Conservation (phyloP, 306 rosid genomes). For the Carpinus viminea region DNA sequence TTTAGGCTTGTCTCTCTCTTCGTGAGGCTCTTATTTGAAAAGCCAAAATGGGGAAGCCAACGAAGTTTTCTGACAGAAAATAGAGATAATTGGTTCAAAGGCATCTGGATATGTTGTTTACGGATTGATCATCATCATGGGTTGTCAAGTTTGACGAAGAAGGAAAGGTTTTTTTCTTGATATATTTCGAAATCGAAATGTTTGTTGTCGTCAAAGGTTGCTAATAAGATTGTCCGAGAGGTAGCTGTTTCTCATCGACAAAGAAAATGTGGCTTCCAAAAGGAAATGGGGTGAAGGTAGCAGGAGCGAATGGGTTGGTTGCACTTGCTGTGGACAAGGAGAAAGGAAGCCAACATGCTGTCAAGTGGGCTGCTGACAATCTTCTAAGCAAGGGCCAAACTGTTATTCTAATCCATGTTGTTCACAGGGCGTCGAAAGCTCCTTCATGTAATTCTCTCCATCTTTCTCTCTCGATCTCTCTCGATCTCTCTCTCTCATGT, state of each 20-base stretch:
- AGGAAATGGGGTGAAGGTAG: constrained; percentile 30
- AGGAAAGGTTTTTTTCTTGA: background rate
- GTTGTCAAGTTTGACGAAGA: background rate
- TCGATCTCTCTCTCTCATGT: background rate
- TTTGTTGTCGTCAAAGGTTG: background rate
- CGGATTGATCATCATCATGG: background rate
- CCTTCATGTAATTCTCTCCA: constrained; percentile 33
- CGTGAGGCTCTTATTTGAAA: constrained; percentile 17
- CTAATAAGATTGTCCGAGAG: background rate
- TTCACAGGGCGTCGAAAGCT: constrained; percentile 35
- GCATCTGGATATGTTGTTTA: background rate
- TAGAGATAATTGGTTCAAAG: background rate
- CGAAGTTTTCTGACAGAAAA: background rate
- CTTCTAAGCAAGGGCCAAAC: constrained; percentile 66
- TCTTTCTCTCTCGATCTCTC: background rate
- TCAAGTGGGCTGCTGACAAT: constrained; percentile 84
- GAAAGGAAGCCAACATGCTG: constrained; percentile 79
- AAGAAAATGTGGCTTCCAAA: constrained; percentile 54
- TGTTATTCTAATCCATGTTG: constrained; percentile 70
- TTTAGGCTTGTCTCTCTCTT: background rate
- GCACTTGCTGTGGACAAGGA: constrained; percentile 81
- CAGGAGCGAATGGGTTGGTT: constrained; percentile 70
- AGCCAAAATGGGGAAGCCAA: constrained; percentile 20
- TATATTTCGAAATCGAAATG: background rate
- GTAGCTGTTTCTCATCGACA: background rate